Evolutionary conservation across 2,329 filamentous ascomycete species (phyloP).

Genomic region (Microdochium bolleyi): DNA sequence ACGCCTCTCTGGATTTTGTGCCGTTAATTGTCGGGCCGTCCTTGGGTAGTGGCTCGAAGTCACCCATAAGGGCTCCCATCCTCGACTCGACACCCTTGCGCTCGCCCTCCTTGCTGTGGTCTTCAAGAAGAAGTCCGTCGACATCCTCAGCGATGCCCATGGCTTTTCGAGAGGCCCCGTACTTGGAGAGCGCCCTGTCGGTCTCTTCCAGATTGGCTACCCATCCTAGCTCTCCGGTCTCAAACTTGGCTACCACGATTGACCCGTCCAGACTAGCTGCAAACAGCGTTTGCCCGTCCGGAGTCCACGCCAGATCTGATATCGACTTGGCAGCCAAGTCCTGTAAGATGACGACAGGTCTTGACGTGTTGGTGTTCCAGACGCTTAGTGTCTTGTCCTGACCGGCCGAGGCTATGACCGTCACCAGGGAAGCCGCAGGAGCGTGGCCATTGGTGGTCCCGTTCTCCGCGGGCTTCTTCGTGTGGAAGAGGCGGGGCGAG

Average conservation of each 20-base stretch:
- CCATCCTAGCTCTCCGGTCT: constrained; percentile 81
- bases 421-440: constrained; percentile 53
- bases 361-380: constrained; percentile 94
- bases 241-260: constrained; percentile 75
- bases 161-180: constrained; percentile 77
- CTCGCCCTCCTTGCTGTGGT: constrained; percentile 86
- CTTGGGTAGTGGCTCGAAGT: constrained; percentile 51
- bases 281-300: constrained; percentile 81
- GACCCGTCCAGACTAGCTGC: constrained; percentile 84
- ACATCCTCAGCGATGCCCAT: constrained; percentile 91
- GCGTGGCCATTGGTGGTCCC: constrained; percentile 39
- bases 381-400: constrained; percentile 95
- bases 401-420: constrained; percentile 92
- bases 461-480: constrained; percentile 53
- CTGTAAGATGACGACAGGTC: constrained; percentile 83
- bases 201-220: constrained; percentile 82
- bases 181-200: constrained; percentile 86
- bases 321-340: constrained; percentile 88
- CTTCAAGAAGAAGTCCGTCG: constrained; percentile 79
- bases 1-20: constrained; percentile 34
- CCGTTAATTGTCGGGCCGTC: constrained; percentile 41
- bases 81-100: constrained; percentile 82
- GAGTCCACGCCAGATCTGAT: constrained; percentile 89
- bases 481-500: constrained; percentile 81
- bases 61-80: constrained; percentile 98